Base-by-base conservation (phyloP, 2,329 filamentous ascomycete genomes). In the Graphiopsis chlorocephala region DNA sequence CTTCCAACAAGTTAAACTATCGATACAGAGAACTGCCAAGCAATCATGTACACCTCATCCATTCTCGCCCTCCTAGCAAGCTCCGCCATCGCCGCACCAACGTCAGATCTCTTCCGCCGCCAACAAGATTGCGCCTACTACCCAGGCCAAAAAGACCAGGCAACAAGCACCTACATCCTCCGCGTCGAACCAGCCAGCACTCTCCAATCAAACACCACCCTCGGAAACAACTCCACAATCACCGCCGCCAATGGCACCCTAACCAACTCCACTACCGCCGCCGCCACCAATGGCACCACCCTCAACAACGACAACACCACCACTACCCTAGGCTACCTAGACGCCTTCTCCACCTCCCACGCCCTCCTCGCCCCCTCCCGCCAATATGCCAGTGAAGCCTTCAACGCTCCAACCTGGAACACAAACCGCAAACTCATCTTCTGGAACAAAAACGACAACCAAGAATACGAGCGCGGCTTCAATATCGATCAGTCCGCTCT, bases 301-400 rank as follows among this genome's bases (percentile, higher is more conserved):
- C 47, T 20, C 38, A 26, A 23, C 35, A 20, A 5, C 53, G 42
- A 26, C 38, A 29, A 17, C 50, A 53, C 26, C 26, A 35, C 28
- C 53, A 35, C 26, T 8, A 26, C 61, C 38, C 62, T 64, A 23
- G 62, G 62, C 55, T 64, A 58, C 53, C 62, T 64, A 29, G 56
- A 64, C 56, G 62, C 62, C 45, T 52, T 64, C 55, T 42, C 25
- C 62, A 59, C 62, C 28, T 59, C 62, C 15, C 56, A 64, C 55
- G 62, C 53, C 47, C 62, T 64, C 53, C 42, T 64, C 23, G 56
- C 62, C 29, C 56, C 62, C 17, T 58, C 53, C 25, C 45, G 42
- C 45, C 10, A 35, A 28, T 64, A 38, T 55, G 62, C 62, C 42
- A 52, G 42, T 45, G 53, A 58, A 64, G 53, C 62, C 62, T 64